phyloP scores from a whole-genome alignment of 495 filamentous ascomycete species.

The Penicillium chermesinum region DNA sequence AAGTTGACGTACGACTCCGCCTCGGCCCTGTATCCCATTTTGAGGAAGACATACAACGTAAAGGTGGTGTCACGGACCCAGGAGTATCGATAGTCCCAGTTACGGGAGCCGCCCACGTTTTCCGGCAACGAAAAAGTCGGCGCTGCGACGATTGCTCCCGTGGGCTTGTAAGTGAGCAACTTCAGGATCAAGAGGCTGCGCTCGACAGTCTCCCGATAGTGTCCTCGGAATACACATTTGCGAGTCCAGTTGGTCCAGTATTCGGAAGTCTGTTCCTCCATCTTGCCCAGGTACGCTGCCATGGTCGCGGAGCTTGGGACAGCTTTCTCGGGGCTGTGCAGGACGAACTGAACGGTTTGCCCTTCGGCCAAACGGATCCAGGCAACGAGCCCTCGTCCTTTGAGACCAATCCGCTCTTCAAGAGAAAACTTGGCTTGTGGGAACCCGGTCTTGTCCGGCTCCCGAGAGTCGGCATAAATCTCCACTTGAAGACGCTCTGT shows the following conservation, averaged over 20 bases:
- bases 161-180: constrained; percentile 62
- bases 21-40: constrained; percentile 67
- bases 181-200: constrained; percentile 67
- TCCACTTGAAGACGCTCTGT: constrained; percentile 57
- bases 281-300: constrained; percentile 45
- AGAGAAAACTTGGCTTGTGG: constrained; percentile 48
- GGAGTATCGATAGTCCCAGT: constrained; percentile 72
- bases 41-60: constrained; percentile 69
- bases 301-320: constrained; percentile 47
- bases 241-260: constrained; percentile 70
- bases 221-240: constrained; percentile 62
- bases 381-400: constrained; percentile 56
- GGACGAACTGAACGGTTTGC: constrained; percentile 60
- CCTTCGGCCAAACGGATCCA: constrained; percentile 54
- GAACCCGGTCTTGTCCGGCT: constrained; percentile 40
- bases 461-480: constrained; percentile 55
- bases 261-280: constrained; percentile 59
- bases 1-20: constrained; percentile 71
- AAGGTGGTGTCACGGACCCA: constrained; percentile 73
- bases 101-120: constrained; percentile 64
- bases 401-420: constrained; percentile 44
- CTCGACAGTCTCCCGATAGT: constrained; percentile 62
- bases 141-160: constrained; percentile 51
- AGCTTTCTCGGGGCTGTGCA: constrained; percentile 45
- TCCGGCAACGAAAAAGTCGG: constrained; percentile 67